Evolutionary conservation across 768 basidiomycete species (phyloP).

Genomic region (Suillus fuscotomentosus): DNA sequence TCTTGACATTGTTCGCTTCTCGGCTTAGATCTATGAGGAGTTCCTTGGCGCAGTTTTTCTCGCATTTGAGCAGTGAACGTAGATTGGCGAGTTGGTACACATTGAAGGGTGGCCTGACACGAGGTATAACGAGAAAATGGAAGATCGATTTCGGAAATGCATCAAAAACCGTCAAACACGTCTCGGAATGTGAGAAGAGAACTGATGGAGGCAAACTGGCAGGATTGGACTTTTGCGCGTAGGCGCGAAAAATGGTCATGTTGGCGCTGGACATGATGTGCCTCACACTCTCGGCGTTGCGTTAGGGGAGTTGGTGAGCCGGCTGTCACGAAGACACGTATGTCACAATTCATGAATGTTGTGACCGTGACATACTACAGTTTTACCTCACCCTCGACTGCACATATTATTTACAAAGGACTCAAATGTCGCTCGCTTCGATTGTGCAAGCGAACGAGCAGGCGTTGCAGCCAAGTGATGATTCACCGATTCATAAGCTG

Average conservation of each 20-base stretch:
- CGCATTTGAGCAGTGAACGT: constrained; percentile 49
- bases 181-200: constrained; percentile 53
- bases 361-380: not conserved
- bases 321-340: not conserved
- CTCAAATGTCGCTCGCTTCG: not conserved
- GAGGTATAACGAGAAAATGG: constrained; percentile 86
- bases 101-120: constrained; percentile 32
- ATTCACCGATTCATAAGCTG: not conserved
- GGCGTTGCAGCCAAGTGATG: not conserved
- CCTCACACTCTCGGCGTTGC: not conserved
- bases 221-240: constrained; percentile 52
- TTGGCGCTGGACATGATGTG: constrained; percentile 23
- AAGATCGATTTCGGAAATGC: constrained; percentile 81
- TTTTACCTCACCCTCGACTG: not conserved
- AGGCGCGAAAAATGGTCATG: constrained; percentile 58
- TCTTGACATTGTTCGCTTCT: constrained; percentile 54
- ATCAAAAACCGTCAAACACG: constrained; percentile 69
- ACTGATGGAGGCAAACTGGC: constrained; percentile 56
- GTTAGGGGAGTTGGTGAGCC: not conserved
- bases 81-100: constrained; percentile 51
- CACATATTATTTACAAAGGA: not conserved
- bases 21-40: constrained; percentile 52
- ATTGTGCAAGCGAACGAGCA: not conserved
- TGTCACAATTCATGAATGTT: not conserved
- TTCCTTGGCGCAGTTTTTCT: constrained; percentile 52